Percentiles rank a stretch among this genome's conserved stretches.
These are phyloP conservation scores for Fusarium redolens DNA, from an alignment of 2,329 filamentous ascomycete genomes.

Conservation along the genomic window DNA sequence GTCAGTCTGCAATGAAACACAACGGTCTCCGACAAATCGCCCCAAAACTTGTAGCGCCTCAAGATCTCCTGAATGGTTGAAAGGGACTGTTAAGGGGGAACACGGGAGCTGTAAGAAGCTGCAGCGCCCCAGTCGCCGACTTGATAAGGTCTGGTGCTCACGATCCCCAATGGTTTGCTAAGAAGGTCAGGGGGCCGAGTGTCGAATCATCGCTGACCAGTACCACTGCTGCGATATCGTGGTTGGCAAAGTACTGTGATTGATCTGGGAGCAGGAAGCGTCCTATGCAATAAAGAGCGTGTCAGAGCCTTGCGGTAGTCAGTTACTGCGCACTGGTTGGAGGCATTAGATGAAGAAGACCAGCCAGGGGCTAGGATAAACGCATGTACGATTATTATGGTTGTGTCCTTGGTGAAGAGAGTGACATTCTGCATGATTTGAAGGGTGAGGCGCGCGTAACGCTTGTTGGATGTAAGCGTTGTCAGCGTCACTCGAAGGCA, in stretches of 20 bases:
- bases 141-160: not conserved
- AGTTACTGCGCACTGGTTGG: not conserved
- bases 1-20: not conserved
- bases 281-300: not conserved
- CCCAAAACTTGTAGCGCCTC: fast-evolving
- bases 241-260: not conserved
- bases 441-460: not conserved
- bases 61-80: fast-evolving
- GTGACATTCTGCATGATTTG: not conserved
- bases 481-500: not conserved
- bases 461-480: not conserved
- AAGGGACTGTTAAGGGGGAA: not conserved
- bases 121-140: fast-evolving
- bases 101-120: not conserved
- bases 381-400: too few relatives aligned
- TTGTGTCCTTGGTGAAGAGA: too few relatives aligned
- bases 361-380: not conserved
- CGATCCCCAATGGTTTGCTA: fast-evolving
- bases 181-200: not conserved
- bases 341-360: not conserved
- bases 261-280: fast-evolving
- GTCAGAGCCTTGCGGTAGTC: not conserved
- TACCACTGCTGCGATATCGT: not conserved
- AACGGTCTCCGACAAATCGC: not conserved
- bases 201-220: not conserved